These are phyloP conservation scores for Noccaea caerulescens DNA, from an alignment of 345 rosid species.

Conservation along the genomic window DNA sequence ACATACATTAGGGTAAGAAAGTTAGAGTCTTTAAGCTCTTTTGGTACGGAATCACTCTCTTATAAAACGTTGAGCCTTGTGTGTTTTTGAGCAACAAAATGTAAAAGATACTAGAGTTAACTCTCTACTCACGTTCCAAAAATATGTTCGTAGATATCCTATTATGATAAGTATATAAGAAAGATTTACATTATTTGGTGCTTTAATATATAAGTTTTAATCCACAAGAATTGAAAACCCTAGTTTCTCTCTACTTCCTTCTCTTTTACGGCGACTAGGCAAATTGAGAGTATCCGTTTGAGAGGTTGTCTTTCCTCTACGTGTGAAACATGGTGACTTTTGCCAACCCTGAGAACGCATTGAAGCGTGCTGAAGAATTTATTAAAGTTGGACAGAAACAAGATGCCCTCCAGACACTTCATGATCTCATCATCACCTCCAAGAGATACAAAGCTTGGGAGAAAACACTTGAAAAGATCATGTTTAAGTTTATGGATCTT, in stretches of 20 bases:
- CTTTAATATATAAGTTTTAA: too few relatives aligned
- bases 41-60: not conserved
- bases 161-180: too few relatives aligned
- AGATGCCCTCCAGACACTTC: slow-evolving; percentile 91
- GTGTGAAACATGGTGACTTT: slow-evolving; percentile 61
- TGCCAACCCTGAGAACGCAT: slow-evolving; percentile 84
- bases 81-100: not conserved
- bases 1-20: not conserved
- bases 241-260: too few relatives aligned
- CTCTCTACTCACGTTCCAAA: not conserved
- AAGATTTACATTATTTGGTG: too few relatives aligned
- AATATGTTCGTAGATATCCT: too few relatives aligned
- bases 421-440: slow-evolving; percentile 79
- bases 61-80: not conserved
- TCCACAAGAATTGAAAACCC: too few relatives aligned
- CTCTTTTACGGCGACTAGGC: too few relatives aligned
- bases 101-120: not conserved
- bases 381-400: slow-evolving; percentile 97
- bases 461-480: slow-evolving; percentile 81
- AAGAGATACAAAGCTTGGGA: slow-evolving; percentile 95
- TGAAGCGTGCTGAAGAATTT: slow-evolving; percentile 94
- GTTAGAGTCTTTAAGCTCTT: not conserved
- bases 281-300: too few relatives aligned
- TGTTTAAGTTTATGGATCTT: slow-evolving; percentile 93
- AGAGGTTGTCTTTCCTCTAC: not conserved